These are phyloP conservation scores for Mentha longifolia DNA, from an alignment of 257 asterid genomes.

Conservation along the genomic window DNA sequence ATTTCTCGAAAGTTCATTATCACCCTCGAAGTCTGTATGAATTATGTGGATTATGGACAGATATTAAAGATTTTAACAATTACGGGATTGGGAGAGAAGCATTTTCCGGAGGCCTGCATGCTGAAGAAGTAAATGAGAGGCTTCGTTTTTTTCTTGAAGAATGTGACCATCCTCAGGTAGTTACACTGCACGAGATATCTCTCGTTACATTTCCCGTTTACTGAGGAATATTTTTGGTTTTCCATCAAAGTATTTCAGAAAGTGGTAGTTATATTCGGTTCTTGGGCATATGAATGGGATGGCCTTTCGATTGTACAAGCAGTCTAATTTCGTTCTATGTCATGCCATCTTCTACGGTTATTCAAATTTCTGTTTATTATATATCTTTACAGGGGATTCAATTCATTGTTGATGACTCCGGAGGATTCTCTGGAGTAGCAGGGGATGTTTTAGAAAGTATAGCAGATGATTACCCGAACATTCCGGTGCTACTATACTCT, in stretches of 20 bases:
- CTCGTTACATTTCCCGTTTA: constrained; percentile 14
- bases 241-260: constrained; percentile 19
- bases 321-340: not conserved
- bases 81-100: constrained; percentile 85
- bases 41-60: constrained; percentile 73
- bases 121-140: constrained; percentile 85
- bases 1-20: constrained; percentile 90
- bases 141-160: constrained; percentile 95
- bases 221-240: constrained; percentile 16
- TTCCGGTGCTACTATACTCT: constrained; percentile 80
- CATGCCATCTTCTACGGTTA: constrained; percentile 11
- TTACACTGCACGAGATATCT: not conserved
- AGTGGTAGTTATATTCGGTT: constrained; percentile 6
- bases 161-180: constrained; percentile 94
- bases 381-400: constrained; percentile 73
- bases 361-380: not conserved
- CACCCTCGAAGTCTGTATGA: constrained; percentile 92
- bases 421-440: constrained; percentile 91
- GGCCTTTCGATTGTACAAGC: not conserved
- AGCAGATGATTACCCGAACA: constrained; percentile 86
- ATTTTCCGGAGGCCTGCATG: constrained; percentile 52
- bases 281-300: constrained; percentile 12
- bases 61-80: constrained; percentile 57
- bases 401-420: constrained; percentile 76
- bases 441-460: constrained; percentile 82